phyloP scores from a whole-genome alignment of 768 basidiomycete genomes.

The Mycena rosella region DNA sequence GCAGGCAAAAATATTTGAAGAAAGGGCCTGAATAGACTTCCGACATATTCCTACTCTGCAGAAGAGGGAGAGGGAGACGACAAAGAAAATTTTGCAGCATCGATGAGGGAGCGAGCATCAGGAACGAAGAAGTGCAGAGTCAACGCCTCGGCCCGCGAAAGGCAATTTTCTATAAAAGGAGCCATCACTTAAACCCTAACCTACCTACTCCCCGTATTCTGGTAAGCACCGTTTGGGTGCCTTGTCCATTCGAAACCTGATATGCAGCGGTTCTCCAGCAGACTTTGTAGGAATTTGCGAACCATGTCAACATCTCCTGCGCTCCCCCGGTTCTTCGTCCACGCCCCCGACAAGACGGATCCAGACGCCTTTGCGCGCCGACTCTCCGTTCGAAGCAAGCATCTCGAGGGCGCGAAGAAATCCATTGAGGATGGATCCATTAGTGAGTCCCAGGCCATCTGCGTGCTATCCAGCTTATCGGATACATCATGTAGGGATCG shows the following conservation, averaged over 20 bases:
- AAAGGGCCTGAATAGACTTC: too few relatives aligned
- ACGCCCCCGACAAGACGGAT: conserved; percentile 61
- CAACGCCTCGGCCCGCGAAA: too few relatives aligned
- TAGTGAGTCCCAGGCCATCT: conserved; percentile 43
- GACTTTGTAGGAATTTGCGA: conserved; percentile 7
- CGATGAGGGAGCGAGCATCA: too few relatives aligned
- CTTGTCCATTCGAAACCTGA: background rate
- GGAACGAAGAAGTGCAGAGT: too few relatives aligned
- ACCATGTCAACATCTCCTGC: conserved; percentile 27
- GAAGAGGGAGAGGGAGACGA: too few relatives aligned
- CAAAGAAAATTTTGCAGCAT: too few relatives aligned
- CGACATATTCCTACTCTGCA: too few relatives aligned
- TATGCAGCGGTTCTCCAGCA: conserved; percentile 23
- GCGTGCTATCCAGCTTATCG: too few relatives aligned
- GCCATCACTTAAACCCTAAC: conserved; percentile 14
- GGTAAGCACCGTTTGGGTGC: background rate
- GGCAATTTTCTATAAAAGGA: too few relatives aligned
- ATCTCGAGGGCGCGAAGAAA: conserved; percentile 50
- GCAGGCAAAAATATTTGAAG: too few relatives aligned
- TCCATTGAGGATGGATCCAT: conserved; percentile 47
- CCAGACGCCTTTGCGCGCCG: conserved; percentile 53
- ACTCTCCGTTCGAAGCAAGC: conserved; percentile 53
- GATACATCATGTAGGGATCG: conserved; percentile 44
- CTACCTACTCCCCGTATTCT: background rate
- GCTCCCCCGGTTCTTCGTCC: conserved; percentile 53